phyloP scores from a whole-genome alignment of 2,329 filamentous ascomycete species.

The Diaporthe australafricana region DNA sequence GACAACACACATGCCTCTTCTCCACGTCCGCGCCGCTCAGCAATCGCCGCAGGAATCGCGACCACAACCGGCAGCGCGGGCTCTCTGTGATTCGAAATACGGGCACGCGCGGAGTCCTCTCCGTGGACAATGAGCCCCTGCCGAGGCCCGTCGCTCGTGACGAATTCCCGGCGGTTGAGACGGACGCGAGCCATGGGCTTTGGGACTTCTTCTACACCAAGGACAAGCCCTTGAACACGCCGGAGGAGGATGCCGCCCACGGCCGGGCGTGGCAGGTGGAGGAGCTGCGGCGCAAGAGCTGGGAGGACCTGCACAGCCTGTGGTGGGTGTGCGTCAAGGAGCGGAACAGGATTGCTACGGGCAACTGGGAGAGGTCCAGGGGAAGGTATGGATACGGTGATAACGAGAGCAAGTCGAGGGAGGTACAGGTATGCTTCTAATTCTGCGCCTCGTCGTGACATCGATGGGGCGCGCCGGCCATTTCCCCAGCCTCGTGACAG shows the following conservation, averaged over 20 bases:
- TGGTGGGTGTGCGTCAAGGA: conserved; percentile 97
- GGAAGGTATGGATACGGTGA: conserved; percentile 80
- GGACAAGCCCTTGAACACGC: conserved; percentile 76
- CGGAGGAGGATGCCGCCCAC: conserved; percentile 76
- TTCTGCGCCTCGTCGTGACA: not conserved
- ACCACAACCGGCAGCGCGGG: conserved; percentile 84
- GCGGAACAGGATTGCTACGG: conserved; percentile 88
- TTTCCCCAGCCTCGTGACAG: not conserved
- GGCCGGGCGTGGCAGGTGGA: conserved; percentile 87
- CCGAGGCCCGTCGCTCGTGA: conserved; percentile 71
- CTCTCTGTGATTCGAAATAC: conserved; percentile 84
- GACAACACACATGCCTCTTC: conserved; percentile 44
- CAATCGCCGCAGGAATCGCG: conserved; percentile 54
- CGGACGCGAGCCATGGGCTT: conserved; percentile 83
- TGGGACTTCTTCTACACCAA: conserved; percentile 90
- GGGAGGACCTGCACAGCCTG: conserved; percentile 90
- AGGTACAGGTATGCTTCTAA: conserved; percentile 69
- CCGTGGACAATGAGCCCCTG: conserved; percentile 77
- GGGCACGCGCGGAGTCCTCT: conserved; percentile 79
- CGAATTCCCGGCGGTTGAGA: conserved; percentile 67
- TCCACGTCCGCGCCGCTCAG: conserved; percentile 46
- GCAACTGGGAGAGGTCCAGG: conserved; percentile 74
- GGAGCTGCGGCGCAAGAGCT: conserved; percentile 89
- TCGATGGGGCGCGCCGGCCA: not conserved
- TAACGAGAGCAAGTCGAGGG: conserved; percentile 72